These are phyloP conservation scores for Lachnellula suecica DNA, from an alignment of 2,329 filamentous ascomycete genomes.

Conservation along the genomic window DNA sequence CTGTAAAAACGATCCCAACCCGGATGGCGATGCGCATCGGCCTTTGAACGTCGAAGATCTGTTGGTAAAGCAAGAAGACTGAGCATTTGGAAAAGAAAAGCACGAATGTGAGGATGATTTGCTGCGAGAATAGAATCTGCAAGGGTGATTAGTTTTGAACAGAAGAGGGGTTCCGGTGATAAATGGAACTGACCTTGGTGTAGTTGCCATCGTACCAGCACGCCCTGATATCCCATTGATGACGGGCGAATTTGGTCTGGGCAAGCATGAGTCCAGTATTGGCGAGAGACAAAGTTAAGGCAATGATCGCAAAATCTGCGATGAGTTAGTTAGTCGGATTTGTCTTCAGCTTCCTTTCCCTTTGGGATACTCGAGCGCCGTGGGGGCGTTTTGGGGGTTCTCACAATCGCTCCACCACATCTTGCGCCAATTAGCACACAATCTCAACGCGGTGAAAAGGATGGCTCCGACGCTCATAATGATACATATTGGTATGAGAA, in stretches of 20 bases:
- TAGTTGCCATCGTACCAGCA: background rate
- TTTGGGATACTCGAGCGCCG: background rate
- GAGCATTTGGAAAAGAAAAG: slow-evolving; percentile 7
- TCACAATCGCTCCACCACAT: background rate
- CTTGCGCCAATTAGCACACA: background rate
- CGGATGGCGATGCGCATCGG: slow-evolving; percentile 1
- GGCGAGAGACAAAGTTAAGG: background rate
- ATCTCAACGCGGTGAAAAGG: background rate
- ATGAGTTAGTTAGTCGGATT: background rate
- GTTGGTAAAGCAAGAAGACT: slow-evolving; percentile 9
- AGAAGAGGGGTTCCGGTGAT: background rate
- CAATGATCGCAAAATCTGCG: background rate
- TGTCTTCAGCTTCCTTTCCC: background rate
- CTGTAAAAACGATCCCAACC: slow-evolving; percentile 1
- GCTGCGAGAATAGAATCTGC: background rate
- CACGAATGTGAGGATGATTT: background rate
- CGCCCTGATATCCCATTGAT: background rate
- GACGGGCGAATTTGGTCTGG: background rate
- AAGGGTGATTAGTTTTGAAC: background rate
- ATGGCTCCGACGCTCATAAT: background rate
- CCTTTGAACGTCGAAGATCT: slow-evolving; percentile 3
- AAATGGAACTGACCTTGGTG: background rate
- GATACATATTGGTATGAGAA: background rate
- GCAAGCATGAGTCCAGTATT: background rate
- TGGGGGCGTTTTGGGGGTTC: background rate